Conservation (phyloP, 2,329 filamentous ascomycete species). For the Dothideomycetes sp. region DNA sequence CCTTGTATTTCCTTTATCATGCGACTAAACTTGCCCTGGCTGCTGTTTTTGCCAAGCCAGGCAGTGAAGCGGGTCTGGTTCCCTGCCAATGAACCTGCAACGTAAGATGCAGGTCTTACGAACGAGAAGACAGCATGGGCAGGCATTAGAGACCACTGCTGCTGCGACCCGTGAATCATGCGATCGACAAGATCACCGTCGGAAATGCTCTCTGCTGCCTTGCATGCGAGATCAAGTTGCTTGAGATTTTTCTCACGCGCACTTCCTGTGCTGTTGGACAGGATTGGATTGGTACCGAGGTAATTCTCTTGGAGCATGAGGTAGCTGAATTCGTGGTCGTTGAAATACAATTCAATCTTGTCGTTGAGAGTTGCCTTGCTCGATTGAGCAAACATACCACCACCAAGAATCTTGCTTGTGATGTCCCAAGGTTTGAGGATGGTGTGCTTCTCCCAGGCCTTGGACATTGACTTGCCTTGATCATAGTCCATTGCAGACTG, state of each 20-base stretch:
- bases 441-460: constrained; percentile 96
- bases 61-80: constrained; percentile 66
- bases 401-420: constrained; percentile 78
- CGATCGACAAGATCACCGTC: constrained; percentile 92
- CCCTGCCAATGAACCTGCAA: constrained; percentile 61
- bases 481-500: constrained; percentile 70
- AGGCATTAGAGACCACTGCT: constrained; percentile 98
- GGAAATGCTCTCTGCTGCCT: constrained; percentile 90
- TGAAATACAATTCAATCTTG: constrained; percentile 98
- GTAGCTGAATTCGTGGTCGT: constrained; percentile 95
- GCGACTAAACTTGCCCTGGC: constrained; percentile 61
- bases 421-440: constrained; percentile 98
- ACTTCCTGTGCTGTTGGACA: constrained; percentile 40
- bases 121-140: constrained; percentile 93
- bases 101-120: constrained; percentile 78
- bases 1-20: constrained; percentile 89
- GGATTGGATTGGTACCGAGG: constrained; percentile 66
- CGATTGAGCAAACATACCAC: constrained; percentile 71
- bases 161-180: constrained; percentile 97
- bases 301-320: constrained; percentile 99
- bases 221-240: constrained; percentile 72
- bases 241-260: constrained; percentile 63
- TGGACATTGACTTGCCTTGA: constrained; percentile 85
- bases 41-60: constrained; percentile 95
- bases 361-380: constrained; percentile 88